These are phyloP conservation scores for Prunella vulgaris DNA, from an alignment of 257 asterid genomes.

Conservation along the genomic window DNA sequence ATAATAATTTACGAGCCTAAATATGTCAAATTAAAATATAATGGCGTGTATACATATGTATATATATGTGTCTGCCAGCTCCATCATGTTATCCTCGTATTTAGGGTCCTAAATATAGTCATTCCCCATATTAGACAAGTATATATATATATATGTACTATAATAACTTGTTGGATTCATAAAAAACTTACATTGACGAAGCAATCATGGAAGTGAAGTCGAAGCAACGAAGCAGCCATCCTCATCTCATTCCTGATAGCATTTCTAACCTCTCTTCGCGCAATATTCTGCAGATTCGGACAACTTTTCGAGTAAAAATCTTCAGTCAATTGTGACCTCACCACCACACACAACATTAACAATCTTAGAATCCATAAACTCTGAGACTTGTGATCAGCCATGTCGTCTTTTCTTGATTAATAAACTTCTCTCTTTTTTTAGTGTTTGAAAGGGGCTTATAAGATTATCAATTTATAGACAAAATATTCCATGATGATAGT, in stretches of 20 bases:
- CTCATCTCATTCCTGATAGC: conserved; percentile 69
- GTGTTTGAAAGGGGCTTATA: not conserved
- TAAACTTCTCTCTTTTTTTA: not conserved
- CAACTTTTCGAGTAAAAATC: conserved; percentile 54
- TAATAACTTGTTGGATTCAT: not conserved
- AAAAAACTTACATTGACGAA: conserved; percentile 60
- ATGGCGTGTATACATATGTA: no score
- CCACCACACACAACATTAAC: conserved; percentile 29
- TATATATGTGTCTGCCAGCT: no score
- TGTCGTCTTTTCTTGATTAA: conserved; percentile 9
- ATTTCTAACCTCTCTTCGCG: conserved; percentile 47
- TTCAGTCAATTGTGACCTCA: conserved; percentile 47
- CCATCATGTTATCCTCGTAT: no score
- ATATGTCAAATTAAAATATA: no score
- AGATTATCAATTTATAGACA: conserved; percentile 27
- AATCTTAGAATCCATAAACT: conserved; percentile 18
- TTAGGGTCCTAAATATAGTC: no score
- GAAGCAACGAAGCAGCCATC: conserved; percentile 80
- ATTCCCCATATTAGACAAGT: not conserved
- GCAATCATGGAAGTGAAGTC: conserved; percentile 82
- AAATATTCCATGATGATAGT: not conserved
- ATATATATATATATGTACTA: not conserved
- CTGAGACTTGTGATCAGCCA: conserved; percentile 22
- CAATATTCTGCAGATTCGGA: conserved; percentile 44
- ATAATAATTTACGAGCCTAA: no score